phyloP scores from a whole-genome alignment of 768 basidiomycete species.

The Tylopilus cervinicoccineus region DNA sequence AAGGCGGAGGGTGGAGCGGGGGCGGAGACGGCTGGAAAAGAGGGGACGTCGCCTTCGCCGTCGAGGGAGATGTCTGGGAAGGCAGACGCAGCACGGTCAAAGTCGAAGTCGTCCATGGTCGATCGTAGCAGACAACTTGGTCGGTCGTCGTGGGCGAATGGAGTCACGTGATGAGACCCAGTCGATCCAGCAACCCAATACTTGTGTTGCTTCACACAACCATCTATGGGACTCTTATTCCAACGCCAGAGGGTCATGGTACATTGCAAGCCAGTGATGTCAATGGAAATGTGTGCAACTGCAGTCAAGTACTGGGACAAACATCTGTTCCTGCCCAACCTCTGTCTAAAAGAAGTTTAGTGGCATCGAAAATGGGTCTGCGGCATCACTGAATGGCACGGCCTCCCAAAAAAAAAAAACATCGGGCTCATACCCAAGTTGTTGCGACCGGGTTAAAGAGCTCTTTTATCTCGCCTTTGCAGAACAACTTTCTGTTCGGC shows the following conservation, averaged over 20 bases:
- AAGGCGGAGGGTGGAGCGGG: constrained; percentile 43
- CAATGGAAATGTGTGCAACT: no score
- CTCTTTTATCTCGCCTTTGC: background rate
- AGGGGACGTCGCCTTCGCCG: constrained; percentile 53
- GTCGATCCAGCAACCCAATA: no score
- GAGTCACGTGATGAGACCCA: background rate
- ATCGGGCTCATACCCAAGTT: constrained; percentile 7
- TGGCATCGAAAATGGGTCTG: background rate
- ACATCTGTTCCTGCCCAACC: no score
- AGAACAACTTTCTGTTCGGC: no score
- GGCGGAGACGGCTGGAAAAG: constrained; percentile 32
- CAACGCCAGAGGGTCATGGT: no score
- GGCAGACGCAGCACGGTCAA: constrained; percentile 55
- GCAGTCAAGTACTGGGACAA: no score
- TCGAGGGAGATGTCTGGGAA: constrained; percentile 86
- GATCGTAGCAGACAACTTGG: background rate
- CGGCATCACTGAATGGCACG: background rate
- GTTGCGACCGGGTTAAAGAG: no score
- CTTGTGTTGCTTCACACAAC: no score
- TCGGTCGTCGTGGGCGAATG: background rate
- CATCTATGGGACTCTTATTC: no score
- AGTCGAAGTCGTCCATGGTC: constrained; percentile 6
- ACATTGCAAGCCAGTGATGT: no score
- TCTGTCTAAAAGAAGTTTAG: constrained; percentile 4
- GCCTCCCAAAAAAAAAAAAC: background rate